Percentiles rank a stretch among this genome's conserved stretches.
Conservation (phyloP, 2,329 filamentous ascomycete species). For the Hymenotorrendiella dingleyae region DNA sequence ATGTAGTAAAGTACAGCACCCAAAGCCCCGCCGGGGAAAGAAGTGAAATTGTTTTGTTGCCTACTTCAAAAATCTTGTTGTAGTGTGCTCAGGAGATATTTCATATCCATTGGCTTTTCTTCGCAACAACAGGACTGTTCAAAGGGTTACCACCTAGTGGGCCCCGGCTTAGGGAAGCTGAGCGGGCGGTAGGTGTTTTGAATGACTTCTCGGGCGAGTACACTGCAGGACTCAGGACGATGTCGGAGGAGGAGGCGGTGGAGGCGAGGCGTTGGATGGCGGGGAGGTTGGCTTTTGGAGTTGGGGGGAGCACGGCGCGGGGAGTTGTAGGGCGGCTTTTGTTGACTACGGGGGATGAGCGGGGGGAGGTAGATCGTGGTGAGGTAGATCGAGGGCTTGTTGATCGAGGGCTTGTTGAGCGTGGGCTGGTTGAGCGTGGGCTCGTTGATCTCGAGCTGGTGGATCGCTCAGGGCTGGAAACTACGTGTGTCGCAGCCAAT, state of each 20-base stretch:
- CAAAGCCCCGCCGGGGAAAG: too few relatives aligned
- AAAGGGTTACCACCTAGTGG: constrained; percentile 6
- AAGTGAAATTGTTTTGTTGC: too few relatives aligned
- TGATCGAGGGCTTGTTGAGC: constrained; percentile 2
- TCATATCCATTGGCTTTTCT: constrained; percentile 10
- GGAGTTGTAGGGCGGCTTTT: constrained; percentile 13
- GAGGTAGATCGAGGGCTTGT: constrained; percentile 1
- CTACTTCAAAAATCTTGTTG: too few relatives aligned
- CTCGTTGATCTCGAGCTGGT: background rate
- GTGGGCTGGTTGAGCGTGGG: background rate
- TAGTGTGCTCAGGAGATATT: too few relatives aligned
- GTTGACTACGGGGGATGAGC: too few relatives aligned
- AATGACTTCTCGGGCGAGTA: constrained; percentile 32
- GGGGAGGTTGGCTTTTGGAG: constrained; percentile 9
- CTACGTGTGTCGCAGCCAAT: too few relatives aligned
- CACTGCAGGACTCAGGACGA: constrained; percentile 41
- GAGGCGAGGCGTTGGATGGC: constrained; percentile 7
- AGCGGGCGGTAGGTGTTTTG: background rate
- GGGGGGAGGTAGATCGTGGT: too few relatives aligned
- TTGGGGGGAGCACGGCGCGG: constrained; percentile 8
- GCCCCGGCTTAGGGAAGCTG: constrained; percentile 1
- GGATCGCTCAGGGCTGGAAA: background rate
- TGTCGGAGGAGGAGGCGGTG: constrained; percentile 3
- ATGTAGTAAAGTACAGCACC: too few relatives aligned
- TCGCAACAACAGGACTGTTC: constrained; percentile 1